These are phyloP conservation scores for Phalaenopsis aphrodite DNA, from an alignment of 106 monocot genomes.

Conservation along the genomic window DNA sequence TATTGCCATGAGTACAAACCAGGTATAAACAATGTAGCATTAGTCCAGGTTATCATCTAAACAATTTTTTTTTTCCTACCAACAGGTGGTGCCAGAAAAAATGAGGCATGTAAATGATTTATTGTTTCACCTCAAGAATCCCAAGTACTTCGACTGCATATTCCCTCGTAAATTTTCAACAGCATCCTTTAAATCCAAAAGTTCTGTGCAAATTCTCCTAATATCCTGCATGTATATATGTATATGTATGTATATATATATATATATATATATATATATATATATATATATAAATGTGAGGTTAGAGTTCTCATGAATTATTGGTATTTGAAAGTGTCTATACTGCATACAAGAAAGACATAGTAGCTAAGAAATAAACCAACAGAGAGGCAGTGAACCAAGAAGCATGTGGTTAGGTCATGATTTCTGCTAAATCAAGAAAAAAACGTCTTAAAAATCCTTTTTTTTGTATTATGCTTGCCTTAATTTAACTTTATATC, in stretches of 20 bases:
- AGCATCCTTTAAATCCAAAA: slow-evolving; percentile 88
- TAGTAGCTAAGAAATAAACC: not conserved
- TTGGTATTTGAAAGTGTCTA: not conserved
- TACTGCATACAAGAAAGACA: not conserved
- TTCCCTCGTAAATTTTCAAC: slow-evolving; percentile 82
- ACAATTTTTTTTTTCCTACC: not conserved
- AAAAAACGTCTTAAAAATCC: not conserved
- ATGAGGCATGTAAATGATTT: not conserved
- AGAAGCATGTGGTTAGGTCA: not conserved
- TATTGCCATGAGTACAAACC: not conserved
- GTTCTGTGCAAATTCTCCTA: slow-evolving; percentile 73
- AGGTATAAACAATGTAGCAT: not conserved
- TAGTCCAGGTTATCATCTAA: not conserved
- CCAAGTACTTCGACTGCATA: slow-evolving; percentile 72
- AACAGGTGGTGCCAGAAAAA: not conserved
- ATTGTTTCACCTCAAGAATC: slow-evolving; percentile 68
- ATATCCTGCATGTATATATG: slow-evolving; percentile 50
- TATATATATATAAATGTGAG: not conserved
- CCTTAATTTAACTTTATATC: not conserved
- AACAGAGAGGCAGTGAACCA: not conserved
- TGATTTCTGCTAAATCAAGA: not conserved
- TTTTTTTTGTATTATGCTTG: not conserved
- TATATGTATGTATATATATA: not conserved
- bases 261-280: too few relatives aligned
- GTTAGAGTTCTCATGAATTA: not conserved